These are phyloP conservation scores for Cladosporium sp. DNA, from an alignment of 2,329 filamentous ascomycete genomes.

Conservation along the genomic window DNA sequence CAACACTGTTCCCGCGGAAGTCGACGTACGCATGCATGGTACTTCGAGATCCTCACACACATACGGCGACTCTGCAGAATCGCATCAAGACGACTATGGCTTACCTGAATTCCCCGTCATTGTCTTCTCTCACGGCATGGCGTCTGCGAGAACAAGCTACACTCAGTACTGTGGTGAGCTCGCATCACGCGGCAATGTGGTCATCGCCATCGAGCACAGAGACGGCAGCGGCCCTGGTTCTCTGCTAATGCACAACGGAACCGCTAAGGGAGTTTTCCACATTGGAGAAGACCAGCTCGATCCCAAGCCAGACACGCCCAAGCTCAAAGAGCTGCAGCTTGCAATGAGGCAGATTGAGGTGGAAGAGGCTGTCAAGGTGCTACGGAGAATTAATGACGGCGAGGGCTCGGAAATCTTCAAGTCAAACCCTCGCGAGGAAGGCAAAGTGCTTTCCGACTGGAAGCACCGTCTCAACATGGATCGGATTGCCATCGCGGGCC, in stretches of 20 bases:
- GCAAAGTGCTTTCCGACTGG: conserved; percentile 52
- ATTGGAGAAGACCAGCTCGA: conserved; percentile 39
- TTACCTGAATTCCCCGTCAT: conserved; percentile 42
- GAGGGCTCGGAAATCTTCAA: conserved; percentile 37
- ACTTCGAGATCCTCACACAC: conserved; percentile 31
- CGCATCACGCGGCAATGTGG: conserved; percentile 47
- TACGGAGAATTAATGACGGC: conserved; percentile 43
- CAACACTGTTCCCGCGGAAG: conserved; percentile 45
- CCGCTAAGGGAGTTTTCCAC: conserved; percentile 40
- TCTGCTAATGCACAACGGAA: conserved; percentile 41
- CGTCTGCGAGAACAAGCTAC: conserved; percentile 47
- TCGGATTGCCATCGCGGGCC: conserved; percentile 59
- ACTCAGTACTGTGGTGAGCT: conserved; percentile 49
- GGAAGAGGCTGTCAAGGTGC: conserved; percentile 46
- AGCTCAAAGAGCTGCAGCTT: conserved; percentile 46
- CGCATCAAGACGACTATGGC: conserved; percentile 33
- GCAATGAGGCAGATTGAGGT: conserved; percentile 49
- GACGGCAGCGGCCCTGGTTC: conserved; percentile 49
- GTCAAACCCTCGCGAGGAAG: conserved; percentile 53
- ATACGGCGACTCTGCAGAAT: conserved; percentile 29
- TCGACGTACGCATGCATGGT: conserved; percentile 44
- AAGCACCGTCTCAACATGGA: conserved; percentile 55
- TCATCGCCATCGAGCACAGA: conserved; percentile 50
- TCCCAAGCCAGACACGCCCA: conserved; percentile 30
- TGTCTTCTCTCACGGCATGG: conserved; percentile 51